Percentiles rank a stretch among this genome's conserved stretches.
These are phyloP conservation scores for Phytophthora megakarya DNA, from an alignment of 352 stramenopile species.

Conservation along the genomic window DNA sequence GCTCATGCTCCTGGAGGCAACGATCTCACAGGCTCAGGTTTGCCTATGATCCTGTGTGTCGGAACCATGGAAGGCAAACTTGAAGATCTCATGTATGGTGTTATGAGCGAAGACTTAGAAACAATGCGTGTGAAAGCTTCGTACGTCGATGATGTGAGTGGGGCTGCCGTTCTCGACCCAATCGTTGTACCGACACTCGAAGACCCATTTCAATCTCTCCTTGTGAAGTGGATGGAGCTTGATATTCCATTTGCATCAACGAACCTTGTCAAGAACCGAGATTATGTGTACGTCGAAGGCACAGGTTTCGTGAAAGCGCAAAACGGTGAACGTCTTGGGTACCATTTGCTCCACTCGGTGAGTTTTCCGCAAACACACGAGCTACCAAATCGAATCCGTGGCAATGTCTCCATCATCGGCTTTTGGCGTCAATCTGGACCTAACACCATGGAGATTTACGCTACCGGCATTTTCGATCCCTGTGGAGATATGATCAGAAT, in stretches of 20 bases:
- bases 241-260: conserved; percentile 22
- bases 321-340: conserved; percentile 39
- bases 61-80: conserved; percentile 27
- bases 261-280: conserved; percentile 28
- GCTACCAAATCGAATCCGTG: conserved; percentile 37
- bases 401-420: conserved; percentile 36
- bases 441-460: conserved; percentile 38
- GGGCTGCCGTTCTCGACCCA: conserved; percentile 29
- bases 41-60: conserved; percentile 28
- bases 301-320: conserved; percentile 26
- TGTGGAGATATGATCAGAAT: conserved; percentile 25
- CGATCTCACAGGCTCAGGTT: background rate
- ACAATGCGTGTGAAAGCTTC: conserved; percentile 33
- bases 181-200: conserved; percentile 28
- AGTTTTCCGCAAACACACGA: conserved; percentile 33
- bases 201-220: conserved; percentile 31
- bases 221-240: conserved; percentile 35
- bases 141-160: conserved; percentile 28
- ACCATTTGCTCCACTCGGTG: conserved; percentile 47
- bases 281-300: conserved; percentile 41
- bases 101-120: conserved; percentile 27
- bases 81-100: conserved; percentile 33
- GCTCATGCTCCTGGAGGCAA: background rate
- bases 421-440: conserved; percentile 32
- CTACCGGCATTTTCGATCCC: conserved; percentile 34